Evolutionary conservation across 2,329 filamentous ascomycete genomes (phyloP).

Genomic region (Claviceps sp.): DNA sequence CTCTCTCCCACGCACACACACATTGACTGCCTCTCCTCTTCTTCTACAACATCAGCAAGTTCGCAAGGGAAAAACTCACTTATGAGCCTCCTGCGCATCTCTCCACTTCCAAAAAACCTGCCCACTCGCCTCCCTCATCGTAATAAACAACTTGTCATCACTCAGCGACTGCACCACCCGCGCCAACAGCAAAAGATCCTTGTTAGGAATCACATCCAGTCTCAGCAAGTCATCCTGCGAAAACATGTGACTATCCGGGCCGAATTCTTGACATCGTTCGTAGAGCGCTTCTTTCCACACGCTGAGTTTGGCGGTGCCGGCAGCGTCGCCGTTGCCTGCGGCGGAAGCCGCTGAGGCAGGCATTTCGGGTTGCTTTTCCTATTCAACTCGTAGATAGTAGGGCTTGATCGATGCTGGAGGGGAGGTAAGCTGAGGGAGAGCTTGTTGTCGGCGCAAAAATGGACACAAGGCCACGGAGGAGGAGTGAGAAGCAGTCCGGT

Average conservation of each 20-base stretch:
- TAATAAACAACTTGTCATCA: conserved; percentile 45
- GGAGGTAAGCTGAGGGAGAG: no score
- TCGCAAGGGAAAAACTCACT: conserved; percentile 27
- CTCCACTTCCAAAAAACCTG: conserved; percentile 42
- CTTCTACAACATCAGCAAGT: background rate
- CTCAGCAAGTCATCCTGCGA: conserved; percentile 44
- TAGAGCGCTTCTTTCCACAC: conserved; percentile 45
- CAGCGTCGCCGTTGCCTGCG: conserved; percentile 18
- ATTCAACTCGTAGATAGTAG: background rate
- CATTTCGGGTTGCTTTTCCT: conserved; percentile 10
- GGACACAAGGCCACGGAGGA: background rate
- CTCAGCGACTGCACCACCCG: conserved; percentile 43
- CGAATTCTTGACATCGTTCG: conserved; percentile 37
- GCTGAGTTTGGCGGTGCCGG: conserved; percentile 28
- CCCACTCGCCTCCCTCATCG: conserved; percentile 27
- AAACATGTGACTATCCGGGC: conserved; percentile 36
- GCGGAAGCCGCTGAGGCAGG: conserved; percentile 14
- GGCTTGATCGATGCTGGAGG: background rate
- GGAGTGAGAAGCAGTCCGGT: background rate
- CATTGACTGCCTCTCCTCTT: background rate
- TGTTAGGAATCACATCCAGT: conserved; percentile 42
- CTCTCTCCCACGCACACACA: no score
- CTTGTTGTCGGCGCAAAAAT: background rate
- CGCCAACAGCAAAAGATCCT: conserved; percentile 40
- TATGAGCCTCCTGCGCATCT: conserved; percentile 45